These are phyloP conservation scores for Chlamydomonas reinhardtii DNA, from an alignment of 163 green algal species.

Conservation along the genomic window DNA sequence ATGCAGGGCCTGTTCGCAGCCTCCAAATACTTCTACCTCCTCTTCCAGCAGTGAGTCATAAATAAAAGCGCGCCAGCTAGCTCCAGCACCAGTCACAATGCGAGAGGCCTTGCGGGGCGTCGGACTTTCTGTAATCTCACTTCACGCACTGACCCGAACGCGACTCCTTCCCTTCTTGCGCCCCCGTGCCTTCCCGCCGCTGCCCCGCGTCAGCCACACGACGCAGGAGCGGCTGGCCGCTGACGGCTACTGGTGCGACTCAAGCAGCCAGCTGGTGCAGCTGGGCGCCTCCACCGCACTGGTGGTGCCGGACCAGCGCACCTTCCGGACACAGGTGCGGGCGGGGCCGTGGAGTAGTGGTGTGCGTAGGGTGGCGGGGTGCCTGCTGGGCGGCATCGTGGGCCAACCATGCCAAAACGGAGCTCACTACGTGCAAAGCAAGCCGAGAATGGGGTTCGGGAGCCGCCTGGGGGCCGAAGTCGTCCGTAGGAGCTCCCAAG, in stretches of 20 bases:
- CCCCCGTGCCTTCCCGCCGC: neutral
- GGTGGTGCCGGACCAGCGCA: neutral
- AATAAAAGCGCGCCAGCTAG: no score
- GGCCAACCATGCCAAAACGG: no score
- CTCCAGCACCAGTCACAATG: neutral
- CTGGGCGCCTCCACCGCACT: constrained; percentile 2
- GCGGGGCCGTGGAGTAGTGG: neutral
- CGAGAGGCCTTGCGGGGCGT: no score
- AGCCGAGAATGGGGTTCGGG: no score
- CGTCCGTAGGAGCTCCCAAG: no score
- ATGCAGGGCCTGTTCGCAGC: constrained; percentile 64
- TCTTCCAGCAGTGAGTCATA: constrained; percentile 70
- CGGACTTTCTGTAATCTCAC: no score
- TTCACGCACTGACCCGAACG: no score
- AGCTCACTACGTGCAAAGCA: no score
- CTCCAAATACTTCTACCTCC: constrained; percentile 69
- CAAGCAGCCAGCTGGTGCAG: neutral
- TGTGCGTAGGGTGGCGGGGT: neutral
- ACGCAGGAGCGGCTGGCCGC: neutral
- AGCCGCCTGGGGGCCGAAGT: no score
- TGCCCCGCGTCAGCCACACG: neutral
- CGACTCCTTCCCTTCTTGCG: no score
- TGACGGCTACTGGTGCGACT: constrained; percentile 31
- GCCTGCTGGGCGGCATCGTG: no score
- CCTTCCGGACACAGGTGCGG: neutral